A percentile compares a stretch with the other conserved stretches of the same genome.
These are phyloP conservation scores for Pythium aquatile DNA, from an alignment of 352 stramenopile species.

Conservation along the genomic window DNA sequence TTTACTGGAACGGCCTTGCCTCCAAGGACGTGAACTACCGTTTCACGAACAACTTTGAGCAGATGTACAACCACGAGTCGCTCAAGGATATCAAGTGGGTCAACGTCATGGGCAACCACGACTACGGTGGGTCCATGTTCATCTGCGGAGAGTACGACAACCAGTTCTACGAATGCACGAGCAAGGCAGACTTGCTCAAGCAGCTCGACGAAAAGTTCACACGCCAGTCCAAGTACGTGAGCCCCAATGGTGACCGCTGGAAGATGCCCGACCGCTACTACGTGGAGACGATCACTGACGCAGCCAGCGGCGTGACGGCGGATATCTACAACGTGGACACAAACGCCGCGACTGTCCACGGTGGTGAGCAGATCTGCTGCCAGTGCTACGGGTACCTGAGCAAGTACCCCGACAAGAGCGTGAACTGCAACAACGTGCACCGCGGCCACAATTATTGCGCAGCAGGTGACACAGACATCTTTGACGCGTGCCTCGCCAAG, in stretches of 20 bases:
- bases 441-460: conserved; percentile 51
- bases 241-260: conserved; percentile 67
- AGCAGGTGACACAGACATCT: conserved; percentile 52
- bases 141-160: conserved; percentile 73
- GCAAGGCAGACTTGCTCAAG: conserved; percentile 57
- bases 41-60: conserved; percentile 65
- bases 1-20: conserved; percentile 75
- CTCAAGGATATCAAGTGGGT: conserved; percentile 64
- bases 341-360: conserved; percentile 57
- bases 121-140: conserved; percentile 70
- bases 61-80: conserved; percentile 51
- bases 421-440: conserved; percentile 44
- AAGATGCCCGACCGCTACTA: conserved; percentile 66
- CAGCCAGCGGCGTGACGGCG: conserved; percentile 37
- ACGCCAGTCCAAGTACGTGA: conserved; percentile 56
- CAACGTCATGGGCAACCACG: conserved; percentile 72
- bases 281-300: conserved; percentile 43
- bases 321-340: conserved; percentile 77
- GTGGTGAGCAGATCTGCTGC: conserved; percentile 67
- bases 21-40: conserved; percentile 64
- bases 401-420: conserved; percentile 40
- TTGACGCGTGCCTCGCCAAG: conserved; percentile 57
- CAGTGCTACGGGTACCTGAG: conserved; percentile 73
- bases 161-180: conserved; percentile 55
- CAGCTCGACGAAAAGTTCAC: conserved; percentile 67